Evolutionary conservation across 768 basidiomycete species (phyloP).

Genomic region (Chalciporus sphaerocephalus): DNA sequence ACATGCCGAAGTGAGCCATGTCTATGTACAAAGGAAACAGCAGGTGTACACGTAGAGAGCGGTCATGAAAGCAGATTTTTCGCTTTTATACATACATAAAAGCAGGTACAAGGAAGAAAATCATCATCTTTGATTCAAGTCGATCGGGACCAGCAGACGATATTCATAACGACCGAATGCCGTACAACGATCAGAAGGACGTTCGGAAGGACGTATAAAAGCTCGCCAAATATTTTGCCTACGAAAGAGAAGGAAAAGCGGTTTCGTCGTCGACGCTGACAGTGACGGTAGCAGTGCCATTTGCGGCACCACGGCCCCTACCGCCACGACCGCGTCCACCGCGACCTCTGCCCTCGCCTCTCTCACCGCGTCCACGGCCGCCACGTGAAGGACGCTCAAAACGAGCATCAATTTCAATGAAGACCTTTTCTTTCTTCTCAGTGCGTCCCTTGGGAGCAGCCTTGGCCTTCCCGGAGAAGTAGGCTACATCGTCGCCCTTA

Average conservation of each 20-base stretch:
- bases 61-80: conserved; percentile 5
- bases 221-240: conserved; percentile 14
- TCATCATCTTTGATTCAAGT: conserved; percentile 9
- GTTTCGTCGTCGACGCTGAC: conserved; percentile 78
- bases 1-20: conserved; percentile 1
- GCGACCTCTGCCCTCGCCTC: conserved; percentile 48
- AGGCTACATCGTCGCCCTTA: conserved; percentile 65
- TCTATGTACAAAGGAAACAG: conserved; percentile 11
- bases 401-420: conserved; percentile 86
- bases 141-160: conserved; percentile 7
- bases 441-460: conserved; percentile 57
- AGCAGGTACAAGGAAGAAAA: conserved; percentile 2
- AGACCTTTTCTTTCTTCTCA: conserved; percentile 89
- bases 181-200: conserved; percentile 7
- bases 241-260: conserved; percentile 87
- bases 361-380: conserved; percentile 47
- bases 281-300: conserved; percentile 34
- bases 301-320: conserved; percentile 41
- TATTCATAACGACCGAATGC: conserved; percentile 8
- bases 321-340: conserved; percentile 41
- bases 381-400: conserved; percentile 80
- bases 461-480: conserved; percentile 90
- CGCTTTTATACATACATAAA: conserved; percentile 13
- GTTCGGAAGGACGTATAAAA: neutral
- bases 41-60: conserved; percentile 7